Base-by-base conservation (phyloP, 164 flowering plant genomes). In the Macadamia integrifolia region DNA sequence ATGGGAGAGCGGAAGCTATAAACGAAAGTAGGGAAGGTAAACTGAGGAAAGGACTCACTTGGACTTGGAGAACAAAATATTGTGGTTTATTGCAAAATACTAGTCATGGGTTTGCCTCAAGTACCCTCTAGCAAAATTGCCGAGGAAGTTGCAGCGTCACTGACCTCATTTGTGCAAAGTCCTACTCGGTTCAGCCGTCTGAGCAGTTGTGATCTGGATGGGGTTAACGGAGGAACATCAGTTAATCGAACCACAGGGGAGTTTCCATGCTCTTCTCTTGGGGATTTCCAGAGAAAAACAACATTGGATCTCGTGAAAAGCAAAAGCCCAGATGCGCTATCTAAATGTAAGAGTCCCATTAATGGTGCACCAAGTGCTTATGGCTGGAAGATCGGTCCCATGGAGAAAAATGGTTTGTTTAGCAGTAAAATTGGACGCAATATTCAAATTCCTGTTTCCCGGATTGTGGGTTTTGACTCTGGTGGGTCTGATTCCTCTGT, bases 51-150 rank as follows among this genome's bases (percentile, higher is more conserved):
- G 17, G 14, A 30, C 57, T 17, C 53, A 29, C 62, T 65, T 58
- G 49, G 69, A 59, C 53, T 18, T 62, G 58, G 56, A 46, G 46
- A 40, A 65, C 30, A 49, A 60, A 18, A 0, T 49, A 62, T 46
- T 35, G 42, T 8, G 48, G 18, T 28, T 71, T 69, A 35, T 46
- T 64, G 60, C 28, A 58, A 53, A 60, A 70, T 13, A n/a, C 40
- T 61, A 35, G 29, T 9, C 0, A 89, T 89, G 94, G 94, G 97
- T 10, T 80, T 91, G 84, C 93, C 91, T 35, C 93, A 88, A 72
- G 79, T 81, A 46, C 75, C 86, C 49, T 72, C 84, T 5, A 62
- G 69, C 69, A 80, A 72, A 74, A 59, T 68, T 72, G 62, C 78
- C 67, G 85, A 79, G 48, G 90, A 85, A 57, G 80, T 61, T 58